These are phyloP conservation scores for Kluyveromyces siamensis DNA, from an alignment of 805 yeast genomes.

Conservation along the genomic window DNA sequence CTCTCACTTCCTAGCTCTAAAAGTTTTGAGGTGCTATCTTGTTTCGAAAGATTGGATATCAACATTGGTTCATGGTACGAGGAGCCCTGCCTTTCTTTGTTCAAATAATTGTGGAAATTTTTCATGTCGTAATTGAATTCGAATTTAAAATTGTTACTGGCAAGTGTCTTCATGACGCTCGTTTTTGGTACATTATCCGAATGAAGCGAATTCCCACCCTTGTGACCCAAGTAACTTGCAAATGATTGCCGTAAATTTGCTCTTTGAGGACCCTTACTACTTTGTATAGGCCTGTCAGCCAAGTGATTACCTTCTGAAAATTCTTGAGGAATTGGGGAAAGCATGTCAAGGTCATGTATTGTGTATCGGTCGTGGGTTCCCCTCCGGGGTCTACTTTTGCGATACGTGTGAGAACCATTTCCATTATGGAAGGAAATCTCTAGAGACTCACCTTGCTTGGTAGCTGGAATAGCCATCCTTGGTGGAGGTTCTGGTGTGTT, in stretches of 20 bases:
- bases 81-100: background rate
- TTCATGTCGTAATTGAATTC: constrained; percentile 22
- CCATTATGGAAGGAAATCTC: constrained; percentile 45
- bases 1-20: constrained; percentile 4
- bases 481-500: constrained; percentile 51
- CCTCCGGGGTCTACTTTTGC: constrained; percentile 4
- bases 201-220: background rate
- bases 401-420: constrained; percentile 2
- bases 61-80: background rate
- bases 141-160: constrained; percentile 25
- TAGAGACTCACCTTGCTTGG: constrained; percentile 67
- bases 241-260: constrained; percentile 17
- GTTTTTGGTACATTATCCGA: constrained; percentile 2
- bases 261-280: constrained; percentile 1
- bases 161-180: constrained; percentile 17
- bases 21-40: constrained; percentile 1
- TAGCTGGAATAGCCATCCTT: constrained; percentile 75
- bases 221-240: constrained; percentile 16
- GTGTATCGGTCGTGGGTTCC: constrained; percentile 19
- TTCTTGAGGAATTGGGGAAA: constrained; percentile 8
- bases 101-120: constrained; percentile 5
- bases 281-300: background rate
- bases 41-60: background rate
- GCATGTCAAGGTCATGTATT: constrained; percentile 20
- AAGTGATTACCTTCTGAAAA: background rate